Conservation (phyloP, 1,284 basidiomycete species). For the Microbotryum silenes-acaulis region DNA sequence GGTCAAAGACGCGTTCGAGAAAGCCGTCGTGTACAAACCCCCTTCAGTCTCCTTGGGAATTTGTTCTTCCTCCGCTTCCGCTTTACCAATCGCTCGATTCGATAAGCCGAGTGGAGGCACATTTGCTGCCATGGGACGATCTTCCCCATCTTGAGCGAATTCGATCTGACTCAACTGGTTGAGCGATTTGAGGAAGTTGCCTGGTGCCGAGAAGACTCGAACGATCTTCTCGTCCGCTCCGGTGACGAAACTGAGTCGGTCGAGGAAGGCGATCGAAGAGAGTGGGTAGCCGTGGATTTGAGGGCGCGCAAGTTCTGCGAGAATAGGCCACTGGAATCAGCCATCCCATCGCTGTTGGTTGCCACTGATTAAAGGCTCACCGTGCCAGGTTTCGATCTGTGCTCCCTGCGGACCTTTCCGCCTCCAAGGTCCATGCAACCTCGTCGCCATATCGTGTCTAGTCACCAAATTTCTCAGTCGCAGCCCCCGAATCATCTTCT, state of each 20-base stretch:
- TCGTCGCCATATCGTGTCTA: slow-evolving; percentile 79
- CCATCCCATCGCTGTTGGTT: no score
- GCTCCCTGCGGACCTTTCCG: slow-evolving; percentile 17
- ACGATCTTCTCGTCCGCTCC: slow-evolving; percentile 88
- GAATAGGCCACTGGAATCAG: neutral
- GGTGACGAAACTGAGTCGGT: slow-evolving; percentile 67
- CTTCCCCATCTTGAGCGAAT: slow-evolving; percentile 32
- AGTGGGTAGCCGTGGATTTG: slow-evolving; percentile 94
- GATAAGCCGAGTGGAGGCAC: slow-evolving; percentile 70
- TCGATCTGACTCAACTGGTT: no score
- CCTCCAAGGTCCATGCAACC: slow-evolving; percentile 60
- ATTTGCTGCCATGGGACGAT: slow-evolving; percentile 54
- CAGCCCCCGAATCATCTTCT: neutral
- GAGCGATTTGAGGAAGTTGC: no score
- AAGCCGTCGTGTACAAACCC: slow-evolving; percentile 48
- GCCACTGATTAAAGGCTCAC: slow-evolving; percentile 1
- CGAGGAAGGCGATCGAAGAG: slow-evolving; percentile 67
- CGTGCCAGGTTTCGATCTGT: slow-evolving; percentile 59
- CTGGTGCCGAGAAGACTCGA: slow-evolving; percentile 70
- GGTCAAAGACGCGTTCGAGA: slow-evolving; percentile 1
- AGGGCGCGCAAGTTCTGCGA: slow-evolving; percentile 62
- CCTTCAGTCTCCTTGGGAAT: neutral
- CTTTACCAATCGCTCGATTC: slow-evolving; percentile 52
- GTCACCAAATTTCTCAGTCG: neutral
- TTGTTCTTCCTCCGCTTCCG: neutral